phyloP scores from a whole-genome alignment of 2,329 filamentous ascomycete species.

The Sporothrix euskadiensis region DNA sequence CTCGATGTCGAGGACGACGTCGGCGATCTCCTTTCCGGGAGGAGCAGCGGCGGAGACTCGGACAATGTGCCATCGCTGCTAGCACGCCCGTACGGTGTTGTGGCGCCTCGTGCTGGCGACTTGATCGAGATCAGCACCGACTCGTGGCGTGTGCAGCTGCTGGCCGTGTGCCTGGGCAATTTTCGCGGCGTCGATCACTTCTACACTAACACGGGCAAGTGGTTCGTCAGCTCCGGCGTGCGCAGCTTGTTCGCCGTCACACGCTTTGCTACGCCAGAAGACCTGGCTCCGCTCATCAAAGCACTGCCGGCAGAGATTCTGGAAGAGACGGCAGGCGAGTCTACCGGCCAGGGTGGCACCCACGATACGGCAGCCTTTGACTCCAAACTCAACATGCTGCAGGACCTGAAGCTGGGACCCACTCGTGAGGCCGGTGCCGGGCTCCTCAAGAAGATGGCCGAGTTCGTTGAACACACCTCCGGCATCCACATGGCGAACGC shows the following conservation, averaged over 20 bases:
- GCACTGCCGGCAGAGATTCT: constrained; percentile 40
- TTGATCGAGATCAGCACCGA: constrained; percentile 49
- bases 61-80: constrained; percentile 32
- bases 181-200: constrained; percentile 55
- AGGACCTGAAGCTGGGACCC: constrained; percentile 46
- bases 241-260: constrained; percentile 53
- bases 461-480: constrained; percentile 48
- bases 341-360: neutral
- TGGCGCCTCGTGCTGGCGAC: constrained; percentile 47
- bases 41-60: constrained; percentile 34
- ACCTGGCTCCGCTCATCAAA: constrained; percentile 46
- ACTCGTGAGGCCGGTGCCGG: constrained; percentile 45
- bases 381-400: constrained; percentile 42
- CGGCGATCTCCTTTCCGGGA: constrained; percentile 40
- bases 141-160: constrained; percentile 44
- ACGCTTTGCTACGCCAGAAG: constrained; percentile 46
- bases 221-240: constrained; percentile 50
- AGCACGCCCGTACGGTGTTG: constrained; percentile 30
- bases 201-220: constrained; percentile 55
- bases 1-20: neutral
- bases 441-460: constrained; percentile 51
- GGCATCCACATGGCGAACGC: constrained; percentile 51
- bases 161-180: constrained; percentile 56
- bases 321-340: neutral
- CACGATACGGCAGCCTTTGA: constrained; percentile 27